Conservation (phyloP, 164 flowering plant genomes). For the Buxus sempervirens region DNA sequence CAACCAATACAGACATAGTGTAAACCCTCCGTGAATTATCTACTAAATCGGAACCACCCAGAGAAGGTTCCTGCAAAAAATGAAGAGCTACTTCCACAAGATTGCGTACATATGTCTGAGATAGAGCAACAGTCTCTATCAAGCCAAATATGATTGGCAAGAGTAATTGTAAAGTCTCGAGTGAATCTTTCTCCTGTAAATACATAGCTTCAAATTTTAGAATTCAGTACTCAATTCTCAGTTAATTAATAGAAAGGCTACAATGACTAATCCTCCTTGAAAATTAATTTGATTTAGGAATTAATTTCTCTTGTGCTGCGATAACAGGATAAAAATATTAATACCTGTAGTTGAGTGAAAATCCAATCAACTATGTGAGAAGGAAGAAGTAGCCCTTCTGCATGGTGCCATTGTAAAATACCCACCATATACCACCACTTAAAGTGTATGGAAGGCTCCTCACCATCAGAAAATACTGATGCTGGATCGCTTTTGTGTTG, state of each 20-base stretch:
- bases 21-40: slow-evolving; percentile 76
- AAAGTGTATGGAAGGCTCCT: slow-evolving; percentile 72
- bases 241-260: background rate
- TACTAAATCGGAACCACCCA: slow-evolving; percentile 60
- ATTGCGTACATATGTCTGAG: slow-evolving; percentile 76
- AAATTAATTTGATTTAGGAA: no score
- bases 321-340: background rate
- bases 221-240: background rate
- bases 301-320: background rate
- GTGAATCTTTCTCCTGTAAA: slow-evolving; percentile 74
- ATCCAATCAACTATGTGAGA: slow-evolving; percentile 92
- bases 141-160: slow-evolving; percentile 79
- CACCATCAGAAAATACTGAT: slow-evolving; percentile 42
- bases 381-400: slow-evolving; percentile 81
- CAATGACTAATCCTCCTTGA: no score
- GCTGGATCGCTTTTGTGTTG: slow-evolving; percentile 50
- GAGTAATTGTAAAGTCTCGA: slow-evolving; percentile 66
- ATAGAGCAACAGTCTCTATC: slow-evolving; percentile 61
- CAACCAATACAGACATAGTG: slow-evolving; percentile 62
- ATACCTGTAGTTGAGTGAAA: slow-evolving; percentile 75
- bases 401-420: slow-evolving; percentile 82
- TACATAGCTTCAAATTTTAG: slow-evolving; percentile 10
- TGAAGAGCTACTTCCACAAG: slow-evolving; percentile 75
- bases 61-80: slow-evolving; percentile 64
- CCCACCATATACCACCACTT: slow-evolving; percentile 97